phyloP scores from a whole-genome alignment of 345 rosid species.

The Aquilaria sinensis region DNA sequence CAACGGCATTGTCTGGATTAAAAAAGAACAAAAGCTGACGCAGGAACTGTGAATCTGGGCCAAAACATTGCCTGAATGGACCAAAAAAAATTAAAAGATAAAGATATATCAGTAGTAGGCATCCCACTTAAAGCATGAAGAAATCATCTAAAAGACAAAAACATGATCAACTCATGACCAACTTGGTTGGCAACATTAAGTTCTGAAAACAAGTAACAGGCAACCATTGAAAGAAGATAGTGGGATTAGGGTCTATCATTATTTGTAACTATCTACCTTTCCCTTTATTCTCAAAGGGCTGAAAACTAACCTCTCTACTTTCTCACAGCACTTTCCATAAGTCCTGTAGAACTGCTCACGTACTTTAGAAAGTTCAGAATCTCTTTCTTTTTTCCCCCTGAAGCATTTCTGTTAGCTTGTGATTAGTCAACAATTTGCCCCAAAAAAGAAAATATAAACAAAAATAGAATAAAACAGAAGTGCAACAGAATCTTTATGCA shows the following conservation, averaged over 20 bases:
- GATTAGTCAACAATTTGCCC: slow-evolving; percentile 30
- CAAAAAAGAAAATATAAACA: slow-evolving; percentile 2
- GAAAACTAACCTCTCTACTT: slow-evolving; percentile 57
- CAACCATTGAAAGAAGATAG: background rate
- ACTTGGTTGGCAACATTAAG: too few relatives aligned
- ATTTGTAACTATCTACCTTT: slow-evolving; percentile 64
- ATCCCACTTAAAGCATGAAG: background rate
- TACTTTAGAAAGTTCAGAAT: slow-evolving; percentile 54
- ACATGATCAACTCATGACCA: background rate
- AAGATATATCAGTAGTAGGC: too few relatives aligned
- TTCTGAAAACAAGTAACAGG: background rate
- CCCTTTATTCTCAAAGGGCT: slow-evolving; percentile 5
- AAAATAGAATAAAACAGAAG: slow-evolving; percentile 6
- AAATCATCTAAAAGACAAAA: background rate
- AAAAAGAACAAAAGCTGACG: slow-evolving; percentile 72
- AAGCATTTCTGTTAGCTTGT: slow-evolving; percentile 76
- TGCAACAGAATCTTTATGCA: background rate
- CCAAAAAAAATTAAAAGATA: slow-evolving; percentile 3
- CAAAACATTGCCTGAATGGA: slow-evolving; percentile 73
- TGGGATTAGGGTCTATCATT: background rate
- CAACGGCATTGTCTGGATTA: slow-evolving; percentile 46
- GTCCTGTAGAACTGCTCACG: slow-evolving; percentile 55
- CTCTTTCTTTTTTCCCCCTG: slow-evolving; percentile 80
- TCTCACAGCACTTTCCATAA: slow-evolving; percentile 61
- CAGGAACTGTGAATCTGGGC: slow-evolving; percentile 79